Percentiles rank a stretch among this genome's conserved stretches.
Evolutionary conservation across 306 rosid genomes (phyloP).

Genomic region (Dicorynia guianensis): DNA sequence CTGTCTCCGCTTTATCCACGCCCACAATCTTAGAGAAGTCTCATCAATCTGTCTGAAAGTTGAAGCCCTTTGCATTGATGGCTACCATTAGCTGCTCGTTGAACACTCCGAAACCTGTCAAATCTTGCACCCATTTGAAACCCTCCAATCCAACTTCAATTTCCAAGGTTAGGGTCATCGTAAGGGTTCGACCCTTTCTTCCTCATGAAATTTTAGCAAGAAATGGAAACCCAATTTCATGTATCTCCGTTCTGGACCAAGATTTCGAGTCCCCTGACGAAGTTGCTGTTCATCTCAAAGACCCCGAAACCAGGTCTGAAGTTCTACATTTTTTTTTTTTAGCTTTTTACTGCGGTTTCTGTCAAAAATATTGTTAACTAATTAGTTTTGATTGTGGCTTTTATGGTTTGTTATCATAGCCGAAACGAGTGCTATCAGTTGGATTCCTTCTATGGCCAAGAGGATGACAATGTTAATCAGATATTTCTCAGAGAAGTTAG

Average conservation of each 20-base stretch:
- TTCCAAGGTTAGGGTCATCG: slow-evolving; percentile 79
- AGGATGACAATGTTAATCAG: slow-evolving; percentile 70
- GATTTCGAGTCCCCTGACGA: slow-evolving; percentile 48
- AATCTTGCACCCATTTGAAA: slow-evolving; percentile 48
- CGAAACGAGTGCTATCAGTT: slow-evolving; percentile 83
- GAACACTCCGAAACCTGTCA: slow-evolving; percentile 35
- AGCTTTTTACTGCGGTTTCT: background rate
- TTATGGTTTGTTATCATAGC: slow-evolving; percentile 43
- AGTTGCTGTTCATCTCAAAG: slow-evolving; percentile 75
- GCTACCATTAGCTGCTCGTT: slow-evolving; percentile 38
- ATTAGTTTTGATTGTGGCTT: background rate
- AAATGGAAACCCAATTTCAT: slow-evolving; percentile 47
- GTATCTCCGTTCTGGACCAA: slow-evolving; percentile 62
- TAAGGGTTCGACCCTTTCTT: slow-evolving; percentile 90
- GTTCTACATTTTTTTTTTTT: background rate
- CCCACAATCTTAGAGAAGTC: slow-evolving; percentile 12
- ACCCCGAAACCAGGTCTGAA: slow-evolving; percentile 74
- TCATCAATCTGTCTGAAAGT: background rate
- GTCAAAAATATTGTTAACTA: background rate
- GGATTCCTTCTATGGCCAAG: slow-evolving; percentile 81
- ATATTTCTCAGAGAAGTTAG: slow-evolving; percentile 76
- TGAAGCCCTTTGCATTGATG: slow-evolving; percentile 42
- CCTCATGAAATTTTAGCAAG: slow-evolving; percentile 50
- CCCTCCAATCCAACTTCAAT: slow-evolving; percentile 42
- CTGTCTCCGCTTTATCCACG: background rate